Percentiles rank a stretch among this genome's conserved stretches.
Conservation (phyloP, 2,329 filamentous ascomycete species). For the Aspergillus jensenii region DNA sequence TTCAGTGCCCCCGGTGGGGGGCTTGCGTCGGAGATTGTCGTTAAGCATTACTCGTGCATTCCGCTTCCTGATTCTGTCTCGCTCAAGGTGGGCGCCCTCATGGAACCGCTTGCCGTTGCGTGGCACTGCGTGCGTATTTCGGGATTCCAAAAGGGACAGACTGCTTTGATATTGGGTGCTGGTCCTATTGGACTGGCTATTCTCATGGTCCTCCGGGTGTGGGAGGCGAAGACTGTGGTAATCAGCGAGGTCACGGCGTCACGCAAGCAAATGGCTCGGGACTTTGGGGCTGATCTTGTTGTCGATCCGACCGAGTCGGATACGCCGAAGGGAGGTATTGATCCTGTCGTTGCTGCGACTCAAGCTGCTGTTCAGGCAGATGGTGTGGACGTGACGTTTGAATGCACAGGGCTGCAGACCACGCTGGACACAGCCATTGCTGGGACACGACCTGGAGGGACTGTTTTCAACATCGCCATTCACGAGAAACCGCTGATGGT, state of each 20-base stretch:
- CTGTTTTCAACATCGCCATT: neutral
- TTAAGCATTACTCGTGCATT: neutral
- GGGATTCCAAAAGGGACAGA: neutral
- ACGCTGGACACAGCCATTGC: neutral
- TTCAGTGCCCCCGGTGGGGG: neutral
- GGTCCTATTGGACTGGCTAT: neutral
- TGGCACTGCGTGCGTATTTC: neutral
- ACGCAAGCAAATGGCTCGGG: neutral
- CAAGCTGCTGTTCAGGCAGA: neutral
- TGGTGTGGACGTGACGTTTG: neutral
- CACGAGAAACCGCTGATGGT: conserved; percentile 1
- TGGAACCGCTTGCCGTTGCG: neutral
- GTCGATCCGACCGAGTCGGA: neutral
- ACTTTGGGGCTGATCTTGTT: neutral
- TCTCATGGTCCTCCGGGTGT: neutral
- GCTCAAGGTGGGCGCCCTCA: neutral
- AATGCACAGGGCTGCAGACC: neutral
- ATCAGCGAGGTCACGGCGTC: neutral
- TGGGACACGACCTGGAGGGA: neutral
- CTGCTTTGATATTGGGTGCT: neutral
- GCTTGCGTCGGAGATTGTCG: neutral
- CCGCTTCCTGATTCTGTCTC: neutral
- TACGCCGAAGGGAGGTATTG: neutral
- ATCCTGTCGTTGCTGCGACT: neutral
- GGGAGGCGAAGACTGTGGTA: neutral